A percentile compares a stretch with the other conserved stretches of the same genome.
These are phyloP conservation scores for Mycosarcoma maydis DNA, from an alignment of 1,284 basidiomycete genomes.

Conservation along the genomic window DNA sequence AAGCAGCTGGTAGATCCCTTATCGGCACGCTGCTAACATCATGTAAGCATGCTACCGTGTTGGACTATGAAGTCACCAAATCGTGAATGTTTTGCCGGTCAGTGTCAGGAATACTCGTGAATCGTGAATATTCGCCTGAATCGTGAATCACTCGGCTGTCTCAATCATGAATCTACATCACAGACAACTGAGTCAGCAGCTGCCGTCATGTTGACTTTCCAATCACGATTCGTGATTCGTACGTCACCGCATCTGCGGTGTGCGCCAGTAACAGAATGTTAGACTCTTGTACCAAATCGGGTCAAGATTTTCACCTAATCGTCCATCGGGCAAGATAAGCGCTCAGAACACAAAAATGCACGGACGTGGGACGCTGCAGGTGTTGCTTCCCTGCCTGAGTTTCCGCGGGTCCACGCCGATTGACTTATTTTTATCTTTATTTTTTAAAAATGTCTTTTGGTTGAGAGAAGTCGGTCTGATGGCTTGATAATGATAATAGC, in stretches of 20 bases:
- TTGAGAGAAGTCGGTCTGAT: too few species aligned
- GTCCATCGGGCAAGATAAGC: slow-evolving; percentile 4
- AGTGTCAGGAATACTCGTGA: too few species aligned
- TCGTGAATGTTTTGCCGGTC: too few species aligned
- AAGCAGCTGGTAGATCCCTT: background rate
- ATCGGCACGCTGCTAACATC: background rate
- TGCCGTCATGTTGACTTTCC: slow-evolving; percentile 16
- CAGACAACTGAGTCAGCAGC: slow-evolving; percentile 23
- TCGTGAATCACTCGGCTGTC: background rate
- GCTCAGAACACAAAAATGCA: background rate
- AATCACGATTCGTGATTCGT: too few species aligned
- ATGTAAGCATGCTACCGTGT: too few species aligned
- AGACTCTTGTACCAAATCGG: background rate
- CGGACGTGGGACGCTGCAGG: background rate
- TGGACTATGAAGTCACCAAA: too few species aligned
- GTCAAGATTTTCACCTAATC: background rate
- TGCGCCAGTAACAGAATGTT: background rate
- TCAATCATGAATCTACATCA: background rate
- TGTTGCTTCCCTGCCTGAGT: too few species aligned
- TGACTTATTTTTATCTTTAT: too few species aligned
- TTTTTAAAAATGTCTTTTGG: too few species aligned
- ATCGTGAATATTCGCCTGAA: too few species aligned
- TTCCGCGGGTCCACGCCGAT: too few species aligned
- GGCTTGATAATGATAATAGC: too few species aligned
- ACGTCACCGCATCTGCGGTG: background rate